These are phyloP conservation scores for Hevea brasiliensis DNA, from an alignment of 345 rosid genomes.

Conservation along the genomic window DNA sequence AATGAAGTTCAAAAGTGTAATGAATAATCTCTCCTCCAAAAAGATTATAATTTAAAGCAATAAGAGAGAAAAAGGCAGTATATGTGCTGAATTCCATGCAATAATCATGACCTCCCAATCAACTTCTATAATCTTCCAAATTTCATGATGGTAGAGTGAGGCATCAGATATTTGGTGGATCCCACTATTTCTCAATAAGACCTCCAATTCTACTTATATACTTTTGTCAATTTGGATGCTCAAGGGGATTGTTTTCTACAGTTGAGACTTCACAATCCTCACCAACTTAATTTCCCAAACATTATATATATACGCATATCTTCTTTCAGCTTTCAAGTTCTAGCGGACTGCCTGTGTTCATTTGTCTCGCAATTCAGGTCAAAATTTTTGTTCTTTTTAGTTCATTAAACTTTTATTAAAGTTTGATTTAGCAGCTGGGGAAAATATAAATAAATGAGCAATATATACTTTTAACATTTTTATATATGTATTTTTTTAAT, in stretches of 20 bases:
- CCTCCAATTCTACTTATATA: not conserved
- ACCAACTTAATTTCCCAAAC: conserved; percentile 28
- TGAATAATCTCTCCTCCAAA: conserved; percentile 23
- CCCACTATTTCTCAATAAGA: conserved; percentile 41
- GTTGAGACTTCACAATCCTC: conserved; percentile 46
- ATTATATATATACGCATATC: too few species aligned
- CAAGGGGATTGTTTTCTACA: too few species aligned
- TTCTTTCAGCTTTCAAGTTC: not conserved
- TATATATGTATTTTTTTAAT: too few species aligned
- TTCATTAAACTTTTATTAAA: too few species aligned
- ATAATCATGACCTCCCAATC: conserved; percentile 77
- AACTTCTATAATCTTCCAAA: conserved; percentile 54
- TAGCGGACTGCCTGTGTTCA: too few species aligned
- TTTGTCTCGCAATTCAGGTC: too few species aligned
- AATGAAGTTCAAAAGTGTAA: conserved; percentile 50
- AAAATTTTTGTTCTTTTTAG: too few species aligned
- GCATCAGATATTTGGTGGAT: conserved; percentile 61
- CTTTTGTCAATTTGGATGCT: not conserved
- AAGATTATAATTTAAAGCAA: conserved; percentile 47
- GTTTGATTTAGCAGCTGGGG: too few species aligned
- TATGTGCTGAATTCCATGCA: conserved; percentile 82
- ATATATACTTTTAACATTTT: too few species aligned
- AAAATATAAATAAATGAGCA: too few species aligned
- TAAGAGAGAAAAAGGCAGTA: conserved; percentile 37
- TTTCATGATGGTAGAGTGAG: conserved; percentile 76